phyloP scores from a whole-genome alignment of 2,329 filamentous ascomycete genomes.

The Didymella lethalis region DNA sequence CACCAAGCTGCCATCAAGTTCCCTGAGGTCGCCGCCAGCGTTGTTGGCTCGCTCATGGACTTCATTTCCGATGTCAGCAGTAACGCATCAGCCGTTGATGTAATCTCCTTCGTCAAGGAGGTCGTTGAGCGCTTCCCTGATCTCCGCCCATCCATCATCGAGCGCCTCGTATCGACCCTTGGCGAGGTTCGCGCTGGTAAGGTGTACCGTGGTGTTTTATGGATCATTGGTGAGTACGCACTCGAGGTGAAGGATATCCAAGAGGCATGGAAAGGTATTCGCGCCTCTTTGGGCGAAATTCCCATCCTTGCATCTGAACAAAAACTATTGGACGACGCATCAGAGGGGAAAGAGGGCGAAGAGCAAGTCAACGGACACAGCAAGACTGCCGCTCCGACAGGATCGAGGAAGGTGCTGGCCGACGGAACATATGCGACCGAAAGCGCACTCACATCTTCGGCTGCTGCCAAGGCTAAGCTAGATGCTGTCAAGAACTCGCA shows the following conservation, averaged over 20 bases:
- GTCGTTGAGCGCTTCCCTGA: constrained; percentile 98
- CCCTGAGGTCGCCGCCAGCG: constrained; percentile 95
- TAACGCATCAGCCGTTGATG: constrained; percentile 94
- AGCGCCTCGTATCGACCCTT: constrained; percentile 86
- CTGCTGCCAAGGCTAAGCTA: constrained; percentile 85
- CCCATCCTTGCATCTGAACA: constrained; percentile 96
- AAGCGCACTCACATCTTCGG: constrained; percentile 91
- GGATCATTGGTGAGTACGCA: constrained; percentile 98
- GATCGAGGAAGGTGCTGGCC: constrained; percentile 89
- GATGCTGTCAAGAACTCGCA: constrained; percentile 97
- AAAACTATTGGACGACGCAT: constrained; percentile 82
- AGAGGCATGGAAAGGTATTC: constrained; percentile 95
- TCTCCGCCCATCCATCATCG: constrained; percentile 84
- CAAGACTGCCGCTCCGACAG: constrained; percentile 75
- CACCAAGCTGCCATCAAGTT: constrained; percentile 99
- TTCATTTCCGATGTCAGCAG: constrained; percentile 99
- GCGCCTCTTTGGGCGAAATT: constrained; percentile 92
- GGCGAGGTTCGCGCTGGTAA: constrained; percentile 95
- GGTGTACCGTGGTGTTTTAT: constrained; percentile 94
- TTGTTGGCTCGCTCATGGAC: constrained; percentile 97
- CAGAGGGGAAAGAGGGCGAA: constrained; percentile 64
- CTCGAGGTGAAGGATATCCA: constrained; percentile 92
- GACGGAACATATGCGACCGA: constrained; percentile 98
- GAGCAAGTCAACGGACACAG: constrained; percentile 82
- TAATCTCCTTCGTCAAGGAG: constrained; percentile 98